Evolutionary conservation across 345 rosid genomes (phyloP).

Genomic region (Lumnitzera racemosa): DNA sequence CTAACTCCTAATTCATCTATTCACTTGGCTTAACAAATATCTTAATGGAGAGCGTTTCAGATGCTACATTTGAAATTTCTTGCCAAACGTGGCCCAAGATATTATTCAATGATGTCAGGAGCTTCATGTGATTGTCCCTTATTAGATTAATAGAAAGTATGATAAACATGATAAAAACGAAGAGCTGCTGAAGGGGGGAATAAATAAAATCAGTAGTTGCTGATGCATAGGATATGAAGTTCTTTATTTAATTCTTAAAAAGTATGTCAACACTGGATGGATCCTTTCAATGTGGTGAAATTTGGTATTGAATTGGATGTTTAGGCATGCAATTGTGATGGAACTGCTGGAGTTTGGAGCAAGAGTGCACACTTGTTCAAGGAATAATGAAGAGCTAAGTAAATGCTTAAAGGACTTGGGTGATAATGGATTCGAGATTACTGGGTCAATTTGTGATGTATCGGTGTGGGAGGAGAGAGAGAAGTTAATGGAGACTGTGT

Average conservation of each 20-base stretch:
- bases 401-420: slow-evolving; percentile 42
- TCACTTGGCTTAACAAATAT: no score
- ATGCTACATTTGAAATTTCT: no score
- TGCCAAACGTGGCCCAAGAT: no score
- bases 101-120: no score
- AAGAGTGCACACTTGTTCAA: slow-evolving; percentile 59
- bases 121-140: no score
- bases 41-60: no score
- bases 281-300: background rate
- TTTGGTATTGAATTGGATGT: slow-evolving; percentile 12
- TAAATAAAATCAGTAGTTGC: no score
- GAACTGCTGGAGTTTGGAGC: slow-evolving; percentile 68
- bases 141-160: no score
- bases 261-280: no score
- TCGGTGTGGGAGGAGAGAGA: slow-evolving; percentile 29
- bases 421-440: slow-evolving; percentile 28
- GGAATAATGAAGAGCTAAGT: slow-evolving; percentile 43
- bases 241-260: background rate
- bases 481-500: slow-evolving; percentile 36
- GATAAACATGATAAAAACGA: no score
- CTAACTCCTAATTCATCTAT: no score
- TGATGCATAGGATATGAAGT: background rate
- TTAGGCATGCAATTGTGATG: slow-evolving; percentile 68
- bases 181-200: no score
- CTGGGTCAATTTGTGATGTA: slow-evolving; percentile 60